These are phyloP conservation scores for Scutellaria minor DNA, from an alignment of 257 asterid genomes.

Conservation along the genomic window DNA sequence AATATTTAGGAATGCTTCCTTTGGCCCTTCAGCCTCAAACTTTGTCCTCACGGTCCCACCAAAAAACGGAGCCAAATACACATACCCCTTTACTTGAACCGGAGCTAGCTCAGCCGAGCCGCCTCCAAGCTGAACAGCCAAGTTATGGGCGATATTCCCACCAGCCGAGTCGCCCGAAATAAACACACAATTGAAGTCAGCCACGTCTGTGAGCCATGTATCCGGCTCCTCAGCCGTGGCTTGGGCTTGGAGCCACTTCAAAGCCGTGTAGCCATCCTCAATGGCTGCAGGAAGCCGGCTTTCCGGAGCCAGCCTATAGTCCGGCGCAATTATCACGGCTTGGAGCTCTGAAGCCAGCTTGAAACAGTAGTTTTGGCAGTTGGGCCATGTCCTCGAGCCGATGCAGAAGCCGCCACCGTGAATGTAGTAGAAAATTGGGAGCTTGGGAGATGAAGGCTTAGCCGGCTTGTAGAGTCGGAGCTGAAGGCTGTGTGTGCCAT, in stretches of 20 bases:
- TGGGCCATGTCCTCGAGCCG: constrained; percentile 76
- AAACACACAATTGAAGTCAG: constrained; percentile 57
- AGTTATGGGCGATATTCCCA: constrained; percentile 70
- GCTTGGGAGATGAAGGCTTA: constrained; percentile 42
- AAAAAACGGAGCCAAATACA: constrained; percentile 70
- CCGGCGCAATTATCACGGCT: constrained; percentile 68
- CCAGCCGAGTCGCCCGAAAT: constrained; percentile 85
- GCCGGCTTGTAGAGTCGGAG: constrained; percentile 82
- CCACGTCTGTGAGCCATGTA: constrained; percentile 59
- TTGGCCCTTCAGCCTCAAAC: constrained; percentile 74
- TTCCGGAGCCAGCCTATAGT: constrained; percentile 77
- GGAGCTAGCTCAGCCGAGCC: constrained; percentile 57
- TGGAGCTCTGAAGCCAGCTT: constrained; percentile 65
- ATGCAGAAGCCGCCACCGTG: constrained; percentile 88
- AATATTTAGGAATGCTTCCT: constrained; percentile 64
- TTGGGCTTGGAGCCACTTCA: constrained; percentile 70
- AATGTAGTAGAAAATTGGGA: constrained; percentile 69
- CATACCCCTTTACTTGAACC: constrained; percentile 67
- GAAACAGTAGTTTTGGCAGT: constrained; percentile 80
- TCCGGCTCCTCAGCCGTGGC: constrained; percentile 54
- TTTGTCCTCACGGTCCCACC: constrained; percentile 67
- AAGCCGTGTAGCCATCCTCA: constrained; percentile 63
- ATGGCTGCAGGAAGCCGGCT: constrained; percentile 75
- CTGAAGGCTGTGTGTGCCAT: constrained; percentile 49
- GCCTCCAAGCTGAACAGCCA: constrained; percentile 59